These are phyloP conservation scores for Leishmania aethiopica DNA, from an alignment of 208 protist species.

Conservation along the genomic window DNA sequence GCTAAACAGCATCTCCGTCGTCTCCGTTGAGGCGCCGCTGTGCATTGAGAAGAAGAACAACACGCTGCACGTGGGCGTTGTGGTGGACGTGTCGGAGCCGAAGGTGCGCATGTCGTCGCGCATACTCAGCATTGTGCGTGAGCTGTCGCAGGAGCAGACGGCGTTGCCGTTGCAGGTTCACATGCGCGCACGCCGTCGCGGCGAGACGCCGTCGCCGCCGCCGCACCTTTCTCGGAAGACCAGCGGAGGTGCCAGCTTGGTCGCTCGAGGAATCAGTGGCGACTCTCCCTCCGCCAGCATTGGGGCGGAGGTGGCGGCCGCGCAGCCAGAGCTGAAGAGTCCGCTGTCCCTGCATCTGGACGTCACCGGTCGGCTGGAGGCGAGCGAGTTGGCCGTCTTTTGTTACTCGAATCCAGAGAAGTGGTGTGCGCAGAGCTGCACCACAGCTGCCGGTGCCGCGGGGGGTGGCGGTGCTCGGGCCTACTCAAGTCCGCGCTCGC, in stretches of 20 bases:
- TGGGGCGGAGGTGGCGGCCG: neutral
- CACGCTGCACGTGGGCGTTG: conserved; percentile 38
- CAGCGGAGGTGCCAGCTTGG: too few species aligned
- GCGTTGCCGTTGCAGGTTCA: conserved; percentile 18
- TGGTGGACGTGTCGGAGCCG: conserved; percentile 75
- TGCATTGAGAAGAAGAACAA: conserved; percentile 40
- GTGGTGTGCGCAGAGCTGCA: neutral
- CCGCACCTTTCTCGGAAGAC: neutral
- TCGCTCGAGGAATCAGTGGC: neutral
- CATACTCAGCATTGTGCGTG: conserved; percentile 65
- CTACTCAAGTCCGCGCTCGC: conserved; percentile 3
- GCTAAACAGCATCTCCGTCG: conserved; percentile 58
- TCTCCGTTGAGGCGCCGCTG: conserved; percentile 67
- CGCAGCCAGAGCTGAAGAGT: neutral
- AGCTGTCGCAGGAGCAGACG: conserved; percentile 52
- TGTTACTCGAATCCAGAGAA: conserved; percentile 34
- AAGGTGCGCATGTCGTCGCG: conserved; percentile 63
- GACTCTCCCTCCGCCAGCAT: neutral
- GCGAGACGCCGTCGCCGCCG: neutral
- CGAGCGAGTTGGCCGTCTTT: conserved; percentile 46
- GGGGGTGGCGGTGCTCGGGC: conserved; percentile 1
- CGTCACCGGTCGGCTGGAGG: conserved; percentile 54
- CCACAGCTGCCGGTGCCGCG: neutral
- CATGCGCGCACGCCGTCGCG: neutral
- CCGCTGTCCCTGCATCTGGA: conserved; percentile 39